Conservation (phyloP, 441 rosid genomes). For the Populus hybrid region DNA sequence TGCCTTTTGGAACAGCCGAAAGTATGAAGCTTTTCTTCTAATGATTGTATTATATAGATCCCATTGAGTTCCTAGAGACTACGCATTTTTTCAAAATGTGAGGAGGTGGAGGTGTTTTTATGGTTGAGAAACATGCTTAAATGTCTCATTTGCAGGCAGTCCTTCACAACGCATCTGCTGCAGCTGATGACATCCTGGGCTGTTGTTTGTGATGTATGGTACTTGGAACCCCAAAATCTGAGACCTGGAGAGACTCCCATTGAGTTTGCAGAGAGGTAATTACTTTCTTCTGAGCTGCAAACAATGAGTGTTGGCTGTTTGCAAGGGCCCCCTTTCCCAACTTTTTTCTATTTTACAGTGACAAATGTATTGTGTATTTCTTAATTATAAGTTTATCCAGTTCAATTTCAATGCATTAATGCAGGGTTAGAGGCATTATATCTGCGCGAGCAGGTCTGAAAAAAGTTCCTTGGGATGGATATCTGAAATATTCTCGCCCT, state of each 20-base stretch:
- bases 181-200: slow-evolving; percentile 99
- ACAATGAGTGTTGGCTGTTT: background rate
- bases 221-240: slow-evolving; percentile 82
- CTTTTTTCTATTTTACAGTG: background rate
- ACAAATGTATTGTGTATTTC: background rate
- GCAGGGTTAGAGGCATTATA: slow-evolving; percentile 91
- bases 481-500: slow-evolving; percentile 86
- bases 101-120: background rate
- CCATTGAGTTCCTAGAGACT: background rate
- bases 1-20: slow-evolving; percentile 97
- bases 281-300: slow-evolving; percentile 7
- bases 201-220: slow-evolving; percentile 98
- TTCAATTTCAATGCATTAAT: slow-evolving; percentile 14
- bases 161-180: slow-evolving; percentile 91
- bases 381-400: background rate
- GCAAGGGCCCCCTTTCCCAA: background rate
- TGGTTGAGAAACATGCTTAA: background rate
- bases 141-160: slow-evolving; percentile 59
- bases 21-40: slow-evolving; percentile 44
- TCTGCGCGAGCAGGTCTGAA: slow-evolving; percentile 91
- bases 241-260: slow-evolving; percentile 85
- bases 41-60: background rate
- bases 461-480: slow-evolving; percentile 99
- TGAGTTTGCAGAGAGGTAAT: slow-evolving; percentile 91
- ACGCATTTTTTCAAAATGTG: background rate